phyloP scores from a whole-genome alignment of 768 basidiomycete genomes.

The Chlorophyllum brunneum region DNA sequence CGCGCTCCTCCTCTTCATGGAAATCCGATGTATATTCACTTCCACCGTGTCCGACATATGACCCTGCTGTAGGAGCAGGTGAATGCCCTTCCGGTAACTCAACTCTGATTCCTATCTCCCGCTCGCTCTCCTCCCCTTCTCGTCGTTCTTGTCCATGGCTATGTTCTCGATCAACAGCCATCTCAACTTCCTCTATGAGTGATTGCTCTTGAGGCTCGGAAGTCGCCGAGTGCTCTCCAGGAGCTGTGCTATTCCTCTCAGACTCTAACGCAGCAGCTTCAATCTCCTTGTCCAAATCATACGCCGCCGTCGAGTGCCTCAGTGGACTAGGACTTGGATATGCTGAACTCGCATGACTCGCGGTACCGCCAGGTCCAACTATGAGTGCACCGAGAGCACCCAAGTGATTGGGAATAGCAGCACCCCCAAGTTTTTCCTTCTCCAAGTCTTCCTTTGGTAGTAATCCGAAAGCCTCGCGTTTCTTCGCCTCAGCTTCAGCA shows the following conservation, averaged over 20 bases:
- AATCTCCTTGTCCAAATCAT: constrained; percentile 12
- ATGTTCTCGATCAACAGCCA: background rate
- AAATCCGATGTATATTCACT: constrained; percentile 22
- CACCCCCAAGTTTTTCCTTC: background rate
- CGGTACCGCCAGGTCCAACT: background rate
- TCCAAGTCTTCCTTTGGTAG: constrained; percentile 1
- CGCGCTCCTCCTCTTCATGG: constrained; percentile 49
- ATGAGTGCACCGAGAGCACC: background rate
- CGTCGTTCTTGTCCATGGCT: constrained; percentile 13
- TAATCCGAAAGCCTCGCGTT: constrained; percentile 7
- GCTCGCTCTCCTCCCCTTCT: constrained; percentile 18
- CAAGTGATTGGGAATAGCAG: background rate
- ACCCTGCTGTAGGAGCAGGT: constrained; percentile 48
- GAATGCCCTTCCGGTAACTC: constrained; percentile 25
- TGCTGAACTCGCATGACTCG: constrained; percentile 1
- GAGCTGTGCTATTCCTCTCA: background rate
- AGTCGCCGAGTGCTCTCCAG: background rate
- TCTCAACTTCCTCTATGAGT: background rate
- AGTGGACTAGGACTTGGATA: constrained; percentile 42
- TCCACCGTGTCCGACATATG: constrained; percentile 32
- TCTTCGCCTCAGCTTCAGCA: background rate
- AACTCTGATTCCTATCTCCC: constrained; percentile 29
- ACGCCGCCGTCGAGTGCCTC: constrained; percentile 36
- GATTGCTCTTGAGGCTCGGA: constrained; percentile 3
- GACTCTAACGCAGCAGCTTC: constrained; percentile 8